Percentiles rank a stretch among this genome's conserved stretches.
phyloP scores from a whole-genome alignment of 768 basidiomycete species.

The Mrakia blollopis region DNA sequence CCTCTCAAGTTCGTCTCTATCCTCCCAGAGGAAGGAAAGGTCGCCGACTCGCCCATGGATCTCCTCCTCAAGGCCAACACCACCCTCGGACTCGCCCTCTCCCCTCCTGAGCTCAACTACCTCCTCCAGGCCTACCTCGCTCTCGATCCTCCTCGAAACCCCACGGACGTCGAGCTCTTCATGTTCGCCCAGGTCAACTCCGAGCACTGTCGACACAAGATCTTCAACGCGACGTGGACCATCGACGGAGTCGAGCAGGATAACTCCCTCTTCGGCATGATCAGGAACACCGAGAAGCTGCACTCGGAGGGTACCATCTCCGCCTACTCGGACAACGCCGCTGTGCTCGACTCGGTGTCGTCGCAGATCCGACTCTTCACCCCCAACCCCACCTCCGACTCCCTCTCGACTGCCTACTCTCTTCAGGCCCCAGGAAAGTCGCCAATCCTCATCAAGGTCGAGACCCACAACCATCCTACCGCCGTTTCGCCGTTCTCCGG shows the following conservation, averaged over 20 bases:
- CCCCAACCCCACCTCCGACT: conserved; percentile 42
- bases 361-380: conserved; percentile 65
- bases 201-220: conserved; percentile 99
- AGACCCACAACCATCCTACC: conserved; percentile 98
- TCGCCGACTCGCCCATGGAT: conserved; percentile 44
- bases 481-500: conserved; percentile 97
- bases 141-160: conserved; percentile 55
- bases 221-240: conserved; percentile 96
- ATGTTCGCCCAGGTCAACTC: conserved; percentile 99
- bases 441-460: conserved; percentile 92
- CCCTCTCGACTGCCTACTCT: conserved; percentile 37
- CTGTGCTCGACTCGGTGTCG: conserved; percentile 73
- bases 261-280: conserved; percentile 88
- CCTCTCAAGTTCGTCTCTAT: conserved; percentile 71
- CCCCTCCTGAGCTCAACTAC: conserved; percentile 84
- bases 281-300: conserved; percentile 84
- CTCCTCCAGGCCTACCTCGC: conserved; percentile 80
- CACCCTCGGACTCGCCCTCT: conserved; percentile 81
- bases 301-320: conserved; percentile 76
- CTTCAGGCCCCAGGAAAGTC: conserved; percentile 50
- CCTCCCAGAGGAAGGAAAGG: conserved; percentile 41
- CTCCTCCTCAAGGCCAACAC: conserved; percentile 72
- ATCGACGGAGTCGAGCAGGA: conserved; percentile 65
- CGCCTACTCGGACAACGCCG: conserved; percentile 97
- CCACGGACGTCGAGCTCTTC: conserved; percentile 96